These are phyloP conservation scores for Phytophthora ramorum DNA, from an alignment of 352 stramenopile genomes.

Conservation along the genomic window DNA sequence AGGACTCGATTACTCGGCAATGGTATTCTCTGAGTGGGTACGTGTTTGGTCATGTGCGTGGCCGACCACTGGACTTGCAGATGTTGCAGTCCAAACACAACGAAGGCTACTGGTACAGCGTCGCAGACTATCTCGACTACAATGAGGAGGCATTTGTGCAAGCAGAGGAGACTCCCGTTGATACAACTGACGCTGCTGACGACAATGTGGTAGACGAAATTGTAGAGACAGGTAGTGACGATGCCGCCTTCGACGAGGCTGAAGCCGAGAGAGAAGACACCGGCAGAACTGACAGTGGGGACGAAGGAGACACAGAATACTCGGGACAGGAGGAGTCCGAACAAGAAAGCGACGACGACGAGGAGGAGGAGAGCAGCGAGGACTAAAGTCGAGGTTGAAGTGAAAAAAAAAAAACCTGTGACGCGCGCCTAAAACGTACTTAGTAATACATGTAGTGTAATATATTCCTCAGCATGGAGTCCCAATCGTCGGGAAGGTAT, in stretches of 20 bases:
- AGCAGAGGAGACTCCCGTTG: conserved; percentile 7
- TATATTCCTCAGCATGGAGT: not conserved
- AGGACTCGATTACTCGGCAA: conserved; percentile 56
- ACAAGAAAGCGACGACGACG: conserved; percentile 15
- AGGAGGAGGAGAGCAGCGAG: conserved; percentile 1
- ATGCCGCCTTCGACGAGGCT: not conserved
- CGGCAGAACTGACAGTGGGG: conserved; percentile 26
- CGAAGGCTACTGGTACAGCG: conserved; percentile 51
- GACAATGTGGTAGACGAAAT: conserved; percentile 7
- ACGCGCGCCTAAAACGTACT: conserved; percentile 12
- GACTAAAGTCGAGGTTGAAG: conserved; percentile 9
- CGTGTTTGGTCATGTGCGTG: conserved; percentile 63
- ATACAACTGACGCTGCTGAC: conserved; percentile 1
- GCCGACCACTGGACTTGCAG: conserved; percentile 46
- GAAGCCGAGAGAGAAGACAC: conserved; percentile 16
- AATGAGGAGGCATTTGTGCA: conserved; percentile 38
- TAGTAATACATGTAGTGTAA: conserved; percentile 7
- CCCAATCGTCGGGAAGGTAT: conserved; percentile 33
- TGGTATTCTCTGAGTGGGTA: conserved; percentile 79
- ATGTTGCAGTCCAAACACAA: conserved; percentile 24
- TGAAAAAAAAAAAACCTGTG: conserved; percentile 1
- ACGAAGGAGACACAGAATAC: conserved; percentile 33
- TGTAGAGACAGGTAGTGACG: conserved; percentile 19
- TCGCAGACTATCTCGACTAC: conserved; percentile 74
- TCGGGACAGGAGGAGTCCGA: conserved; percentile 15